These are phyloP conservation scores for Russula sp. DNA, from an alignment of 768 basidiomycete genomes.

Conservation along the genomic window DNA sequence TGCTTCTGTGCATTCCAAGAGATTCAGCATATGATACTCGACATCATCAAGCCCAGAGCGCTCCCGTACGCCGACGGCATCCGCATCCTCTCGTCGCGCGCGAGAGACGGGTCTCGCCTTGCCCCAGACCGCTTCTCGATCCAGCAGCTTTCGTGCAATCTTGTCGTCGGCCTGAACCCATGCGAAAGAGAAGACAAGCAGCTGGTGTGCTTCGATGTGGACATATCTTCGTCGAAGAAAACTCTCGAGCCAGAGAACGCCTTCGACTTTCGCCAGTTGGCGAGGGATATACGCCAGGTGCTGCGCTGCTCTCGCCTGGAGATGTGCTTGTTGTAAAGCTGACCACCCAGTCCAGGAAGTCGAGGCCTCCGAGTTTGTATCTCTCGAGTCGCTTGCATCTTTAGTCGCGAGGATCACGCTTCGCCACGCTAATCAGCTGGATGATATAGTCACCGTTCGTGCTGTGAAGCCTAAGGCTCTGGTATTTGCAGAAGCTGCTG, in stretches of 20 bases:
- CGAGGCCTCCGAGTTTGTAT: slow-evolving; percentile 43
- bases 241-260: slow-evolving; percentile 7
- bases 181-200: slow-evolving; percentile 62
- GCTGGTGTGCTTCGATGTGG: slow-evolving; percentile 46
- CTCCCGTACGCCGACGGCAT: slow-evolving; percentile 44
- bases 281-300: slow-evolving; percentile 32
- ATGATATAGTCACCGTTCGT: slow-evolving; percentile 40
- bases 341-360: neutral
- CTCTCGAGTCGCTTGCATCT: slow-evolving; percentile 72
- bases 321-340: neutral
- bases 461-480: slow-evolving; percentile 68
- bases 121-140: slow-evolving; percentile 26
- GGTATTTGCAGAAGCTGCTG: slow-evolving; percentile 55
- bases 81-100: slow-evolving; percentile 34
- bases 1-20: slow-evolving; percentile 32
- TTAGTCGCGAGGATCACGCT: slow-evolving; percentile 55
- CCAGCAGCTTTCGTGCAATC: slow-evolving; percentile 39
- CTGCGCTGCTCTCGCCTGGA: neutral
- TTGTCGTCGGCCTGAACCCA: slow-evolving; percentile 61
- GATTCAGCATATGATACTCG: slow-evolving; percentile 36
- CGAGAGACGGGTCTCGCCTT: slow-evolving; percentile 19
- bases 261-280: slow-evolving; percentile 39
- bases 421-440: slow-evolving; percentile 20
- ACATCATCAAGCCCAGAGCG: slow-evolving; percentile 41
- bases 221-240: slow-evolving; percentile 23